Evolutionary conservation across 2,329 filamentous ascomycete genomes (phyloP).

Genomic region (Nemania diffusa): DNA sequence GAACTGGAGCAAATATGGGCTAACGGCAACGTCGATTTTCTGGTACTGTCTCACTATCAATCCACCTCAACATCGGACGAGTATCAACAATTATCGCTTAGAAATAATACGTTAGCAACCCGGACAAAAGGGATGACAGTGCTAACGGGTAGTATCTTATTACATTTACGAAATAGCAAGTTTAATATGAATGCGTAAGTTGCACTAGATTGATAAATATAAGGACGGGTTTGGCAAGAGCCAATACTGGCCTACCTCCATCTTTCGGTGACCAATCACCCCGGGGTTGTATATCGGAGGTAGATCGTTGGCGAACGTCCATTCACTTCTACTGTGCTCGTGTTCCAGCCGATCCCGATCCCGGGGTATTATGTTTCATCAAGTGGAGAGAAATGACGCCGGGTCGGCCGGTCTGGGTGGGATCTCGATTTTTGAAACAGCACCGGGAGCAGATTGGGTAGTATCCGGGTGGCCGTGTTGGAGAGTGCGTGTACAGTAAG

Average conservation of each 20-base stretch:
- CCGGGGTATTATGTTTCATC: slow-evolving; percentile 8
- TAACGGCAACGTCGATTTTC: background rate
- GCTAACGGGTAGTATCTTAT: background rate
- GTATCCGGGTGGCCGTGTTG: background rate
- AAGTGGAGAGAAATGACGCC: background rate
- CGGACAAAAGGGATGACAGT: background rate
- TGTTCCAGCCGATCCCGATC: background rate
- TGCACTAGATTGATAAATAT: background rate
- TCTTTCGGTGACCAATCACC: background rate
- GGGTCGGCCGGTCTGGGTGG: background rate
- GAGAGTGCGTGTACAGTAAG: background rate
- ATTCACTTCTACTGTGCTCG: background rate
- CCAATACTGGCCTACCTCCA: background rate
- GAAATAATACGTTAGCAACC: background rate
- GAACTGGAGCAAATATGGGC: background rate
- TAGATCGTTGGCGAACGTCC: background rate
- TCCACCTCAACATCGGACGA: background rate
- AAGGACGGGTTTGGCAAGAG: background rate
- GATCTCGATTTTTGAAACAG: slow-evolving; percentile 18
- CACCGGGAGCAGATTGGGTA: background rate
- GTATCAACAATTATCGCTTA: background rate
- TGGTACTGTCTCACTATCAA: background rate
- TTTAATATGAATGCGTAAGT: background rate
- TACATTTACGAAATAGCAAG: background rate
- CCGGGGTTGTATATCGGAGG: background rate